phyloP scores from a whole-genome alignment of 2,329 filamentous ascomycete species.

The Fusarium xyrophilum region DNA sequence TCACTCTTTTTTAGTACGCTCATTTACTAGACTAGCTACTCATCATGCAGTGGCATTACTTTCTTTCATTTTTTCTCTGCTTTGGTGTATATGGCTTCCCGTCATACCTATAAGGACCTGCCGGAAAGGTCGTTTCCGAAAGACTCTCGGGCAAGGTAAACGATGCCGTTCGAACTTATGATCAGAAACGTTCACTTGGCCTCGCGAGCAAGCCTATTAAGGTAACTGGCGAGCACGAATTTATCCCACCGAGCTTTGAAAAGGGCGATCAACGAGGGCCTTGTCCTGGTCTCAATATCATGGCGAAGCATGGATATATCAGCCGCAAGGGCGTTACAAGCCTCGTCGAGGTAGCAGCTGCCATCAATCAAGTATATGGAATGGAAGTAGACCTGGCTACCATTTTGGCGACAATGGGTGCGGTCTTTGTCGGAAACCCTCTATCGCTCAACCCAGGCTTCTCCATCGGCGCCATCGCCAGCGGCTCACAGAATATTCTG shows the following conservation, averaged over 20 bases:
- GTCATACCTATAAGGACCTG: neutral
- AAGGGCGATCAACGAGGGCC: constrained; percentile 39
- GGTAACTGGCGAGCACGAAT: constrained; percentile 32
- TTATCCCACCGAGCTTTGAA: constrained; percentile 38
- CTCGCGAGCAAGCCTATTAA: constrained; percentile 1
- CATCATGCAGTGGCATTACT: constrained; percentile 10
- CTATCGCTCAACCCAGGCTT: constrained; percentile 13
- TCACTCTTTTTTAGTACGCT: neutral
- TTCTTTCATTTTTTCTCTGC: neutral
- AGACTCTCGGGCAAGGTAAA: constrained; percentile 1
- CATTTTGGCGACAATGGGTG: constrained; percentile 4
- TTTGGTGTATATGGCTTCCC: neutral
- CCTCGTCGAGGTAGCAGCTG: constrained; percentile 14
- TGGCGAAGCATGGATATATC: constrained; percentile 50
- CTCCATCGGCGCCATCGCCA: constrained; percentile 1
- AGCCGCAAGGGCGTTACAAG: constrained; percentile 29
- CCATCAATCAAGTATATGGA: constrained; percentile 23
- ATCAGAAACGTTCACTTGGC: neutral
- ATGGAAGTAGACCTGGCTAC: constrained; percentile 13
- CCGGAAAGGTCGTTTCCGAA: neutral
- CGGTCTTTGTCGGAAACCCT: constrained; percentile 21
- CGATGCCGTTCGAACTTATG: neutral
- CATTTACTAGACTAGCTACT: neutral
- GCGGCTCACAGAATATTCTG: constrained; percentile 1
- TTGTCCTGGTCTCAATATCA: constrained; percentile 48